Evolutionary conservation across 1,139 yeast genomes (phyloP).

Genomic region (Chernovozyma sophiae-reginae): DNA sequence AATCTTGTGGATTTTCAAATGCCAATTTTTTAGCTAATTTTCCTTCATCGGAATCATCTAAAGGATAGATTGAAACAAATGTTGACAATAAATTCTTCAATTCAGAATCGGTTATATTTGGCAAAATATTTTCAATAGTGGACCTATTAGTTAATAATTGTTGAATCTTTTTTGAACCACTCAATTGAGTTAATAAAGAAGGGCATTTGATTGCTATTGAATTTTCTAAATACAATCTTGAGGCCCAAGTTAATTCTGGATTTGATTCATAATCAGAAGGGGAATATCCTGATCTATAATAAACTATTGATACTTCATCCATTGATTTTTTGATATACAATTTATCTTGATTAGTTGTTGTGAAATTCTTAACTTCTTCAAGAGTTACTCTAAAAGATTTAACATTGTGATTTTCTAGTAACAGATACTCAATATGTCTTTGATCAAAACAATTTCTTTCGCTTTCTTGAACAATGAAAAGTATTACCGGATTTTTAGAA

Average conservation of each 20-base stretch:
- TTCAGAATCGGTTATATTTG: constrained; percentile 21
- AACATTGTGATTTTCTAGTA: constrained; percentile 54
- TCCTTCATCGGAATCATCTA: constrained; percentile 71
- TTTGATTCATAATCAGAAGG: constrained; percentile 67
- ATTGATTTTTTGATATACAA: constrained; percentile 50
- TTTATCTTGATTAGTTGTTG: constrained; percentile 39
- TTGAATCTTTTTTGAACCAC: constrained; percentile 92
- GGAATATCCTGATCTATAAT: constrained; percentile 84
- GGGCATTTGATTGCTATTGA: constrained; percentile 89
- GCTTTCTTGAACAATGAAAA: constrained; percentile 77
- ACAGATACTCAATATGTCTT: constrained; percentile 70
- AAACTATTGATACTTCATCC: constrained; percentile 81
- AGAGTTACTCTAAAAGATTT: constrained; percentile 65
- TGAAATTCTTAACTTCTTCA: constrained; percentile 48
- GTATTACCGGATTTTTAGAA: constrained; percentile 38
- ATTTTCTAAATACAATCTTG: constrained; percentile 67
- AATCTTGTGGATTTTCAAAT: constrained; percentile 59
- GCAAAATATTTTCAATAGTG: constrained; percentile 45
- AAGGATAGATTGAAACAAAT: constrained; percentile 81
- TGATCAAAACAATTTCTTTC: constrained; percentile 93
- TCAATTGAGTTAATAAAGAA: constrained; percentile 77
- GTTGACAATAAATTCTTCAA: constrained; percentile 46
- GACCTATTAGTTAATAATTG: constrained; percentile 67
- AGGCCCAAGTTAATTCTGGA: constrained; percentile 62
- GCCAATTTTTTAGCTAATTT: constrained; percentile 63